Percentiles rank a stretch among this genome's conserved stretches.
phyloP scores from a whole-genome alignment of 1,139 yeast genomes.

The Pichia sp. region DNA sequence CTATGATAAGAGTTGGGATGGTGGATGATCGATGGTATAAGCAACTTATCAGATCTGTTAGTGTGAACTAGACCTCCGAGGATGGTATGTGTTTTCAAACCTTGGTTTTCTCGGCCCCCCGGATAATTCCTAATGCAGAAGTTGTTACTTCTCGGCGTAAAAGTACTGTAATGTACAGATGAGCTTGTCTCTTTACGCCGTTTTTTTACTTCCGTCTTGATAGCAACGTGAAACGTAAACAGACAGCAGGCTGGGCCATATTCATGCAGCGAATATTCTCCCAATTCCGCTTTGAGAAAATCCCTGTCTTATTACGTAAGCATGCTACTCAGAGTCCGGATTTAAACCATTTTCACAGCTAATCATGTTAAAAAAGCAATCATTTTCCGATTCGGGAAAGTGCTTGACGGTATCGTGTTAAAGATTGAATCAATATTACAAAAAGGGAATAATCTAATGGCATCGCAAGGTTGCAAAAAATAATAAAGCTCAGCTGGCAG shows the following conservation, averaged over 20 bases:
- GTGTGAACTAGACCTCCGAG: neutral
- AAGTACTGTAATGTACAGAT: neutral
- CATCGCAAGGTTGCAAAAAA: neutral
- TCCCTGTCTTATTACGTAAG: neutral
- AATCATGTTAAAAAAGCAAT: conserved; percentile 1
- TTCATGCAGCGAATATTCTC: neutral
- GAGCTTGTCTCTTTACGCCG: neutral
- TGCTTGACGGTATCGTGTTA: neutral
- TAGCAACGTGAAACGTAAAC: conserved; percentile 6
- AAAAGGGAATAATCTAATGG: neutral
- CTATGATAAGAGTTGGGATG: neutral
- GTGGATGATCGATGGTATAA: too few relatives aligned
- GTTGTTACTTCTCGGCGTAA: too few relatives aligned
- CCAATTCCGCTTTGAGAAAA: neutral
- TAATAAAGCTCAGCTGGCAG: neutral
- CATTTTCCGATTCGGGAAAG: neutral
- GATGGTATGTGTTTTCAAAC: neutral
- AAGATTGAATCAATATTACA: neutral
- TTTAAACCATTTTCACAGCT: neutral
- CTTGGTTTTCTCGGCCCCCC: too few relatives aligned
- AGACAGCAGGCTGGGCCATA: neutral
- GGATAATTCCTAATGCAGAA: too few relatives aligned
- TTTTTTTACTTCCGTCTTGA: neutral
- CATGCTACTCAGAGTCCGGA: neutral
- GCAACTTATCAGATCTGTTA: neutral